These are phyloP conservation scores for Malus fusca DNA, from an alignment of 306 rosid species.

Conservation along the genomic window DNA sequence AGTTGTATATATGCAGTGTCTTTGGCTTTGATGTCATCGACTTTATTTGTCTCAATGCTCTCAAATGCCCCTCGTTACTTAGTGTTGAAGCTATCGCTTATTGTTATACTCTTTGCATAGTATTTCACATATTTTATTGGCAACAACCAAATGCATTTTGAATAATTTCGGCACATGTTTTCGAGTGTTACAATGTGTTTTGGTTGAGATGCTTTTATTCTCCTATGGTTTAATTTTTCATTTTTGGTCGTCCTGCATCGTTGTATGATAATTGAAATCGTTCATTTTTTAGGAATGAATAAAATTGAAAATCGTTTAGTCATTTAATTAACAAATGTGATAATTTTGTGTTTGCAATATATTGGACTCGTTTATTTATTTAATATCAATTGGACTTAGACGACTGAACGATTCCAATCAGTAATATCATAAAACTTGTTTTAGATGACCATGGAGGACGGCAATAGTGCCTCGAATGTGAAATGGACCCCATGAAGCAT, in stretches of 20 bases:
- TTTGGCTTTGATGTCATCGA: neutral
- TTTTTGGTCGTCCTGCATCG: no score
- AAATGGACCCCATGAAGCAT: neutral
- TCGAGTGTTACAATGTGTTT: neutral
- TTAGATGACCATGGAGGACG: neutral
- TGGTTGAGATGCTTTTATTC: neutral
- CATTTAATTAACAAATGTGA: neutral
- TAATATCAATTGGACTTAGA: no score
- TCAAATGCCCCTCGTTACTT: neutral
- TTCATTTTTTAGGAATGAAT: neutral
- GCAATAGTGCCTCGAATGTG: neutral
- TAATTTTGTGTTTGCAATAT: neutral
- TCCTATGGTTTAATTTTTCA: no score
- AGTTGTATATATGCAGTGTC: neutral
- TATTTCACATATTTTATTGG: neutral
- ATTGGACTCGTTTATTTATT: neutral
- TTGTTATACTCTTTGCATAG: neutral
- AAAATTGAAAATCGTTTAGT: neutral
- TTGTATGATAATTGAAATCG: no score
- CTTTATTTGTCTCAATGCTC: neutral
- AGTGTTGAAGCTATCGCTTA: neutral
- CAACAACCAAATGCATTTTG: neutral
- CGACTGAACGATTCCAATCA: no score
- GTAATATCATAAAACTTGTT: no score
- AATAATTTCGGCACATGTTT: neutral